Percentiles rank a stretch among this genome's conserved stretches.
Conservation (phyloP, 345 rosid genomes). For the Citrus sp. region DNA sequence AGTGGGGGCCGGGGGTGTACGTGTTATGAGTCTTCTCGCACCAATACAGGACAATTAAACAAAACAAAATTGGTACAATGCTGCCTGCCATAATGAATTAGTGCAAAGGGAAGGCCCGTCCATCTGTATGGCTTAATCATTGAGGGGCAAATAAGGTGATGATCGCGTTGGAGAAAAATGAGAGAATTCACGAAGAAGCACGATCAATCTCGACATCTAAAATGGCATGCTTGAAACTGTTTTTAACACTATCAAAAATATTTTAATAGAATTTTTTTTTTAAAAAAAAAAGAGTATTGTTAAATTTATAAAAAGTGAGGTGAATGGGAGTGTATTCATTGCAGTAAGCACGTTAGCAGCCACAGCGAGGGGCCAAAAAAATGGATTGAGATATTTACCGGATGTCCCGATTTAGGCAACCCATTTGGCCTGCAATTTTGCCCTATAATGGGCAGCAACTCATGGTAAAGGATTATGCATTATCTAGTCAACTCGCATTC, state of each 20-base stretch:
- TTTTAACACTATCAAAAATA: background rate
- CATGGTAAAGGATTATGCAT: background rate
- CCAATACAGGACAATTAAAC: background rate
- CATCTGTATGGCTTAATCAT: background rate
- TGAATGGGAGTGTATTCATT: no score
- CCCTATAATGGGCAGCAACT: no score
- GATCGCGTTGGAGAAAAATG: background rate
- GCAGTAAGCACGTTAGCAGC: no score
- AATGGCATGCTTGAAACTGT: background rate
- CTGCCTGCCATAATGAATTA: background rate
- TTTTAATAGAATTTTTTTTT: background rate
- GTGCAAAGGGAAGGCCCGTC: background rate
- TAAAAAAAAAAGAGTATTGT: no score
- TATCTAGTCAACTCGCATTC: conserved; percentile 1
- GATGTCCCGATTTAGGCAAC: background rate
- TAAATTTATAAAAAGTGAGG: no score
- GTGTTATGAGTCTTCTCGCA: no score
- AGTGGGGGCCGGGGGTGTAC: no score
- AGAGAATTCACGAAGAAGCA: background rate
- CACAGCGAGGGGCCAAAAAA: no score
- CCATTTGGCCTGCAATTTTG: background rate
- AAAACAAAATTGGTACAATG: background rate
- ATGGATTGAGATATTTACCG: background rate
- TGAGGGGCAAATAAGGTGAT: background rate
- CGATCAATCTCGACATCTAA: background rate